phyloP scores from a whole-genome alignment of 495 filamentous ascomycete genomes.

The Penicillium macrosclerotiorum region DNA sequence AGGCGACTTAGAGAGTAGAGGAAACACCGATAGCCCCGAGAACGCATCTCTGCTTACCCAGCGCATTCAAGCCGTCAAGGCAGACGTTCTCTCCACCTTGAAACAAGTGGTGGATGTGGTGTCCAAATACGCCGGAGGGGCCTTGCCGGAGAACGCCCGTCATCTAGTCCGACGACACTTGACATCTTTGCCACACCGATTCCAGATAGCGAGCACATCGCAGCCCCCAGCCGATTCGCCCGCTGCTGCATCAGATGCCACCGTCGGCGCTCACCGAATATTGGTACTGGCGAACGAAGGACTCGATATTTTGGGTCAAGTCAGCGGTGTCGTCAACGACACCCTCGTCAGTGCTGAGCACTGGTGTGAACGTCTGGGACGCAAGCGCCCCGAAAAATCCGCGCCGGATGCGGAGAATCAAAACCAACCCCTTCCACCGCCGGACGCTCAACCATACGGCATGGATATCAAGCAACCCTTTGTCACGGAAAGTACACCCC shows the following conservation, averaged over 20 bases:
- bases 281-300: conserved; percentile 82
- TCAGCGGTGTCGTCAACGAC: conserved; percentile 75
- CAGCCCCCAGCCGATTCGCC: conserved; percentile 39
- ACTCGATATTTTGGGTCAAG: conserved; percentile 84
- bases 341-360: conserved; percentile 82
- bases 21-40: conserved; percentile 17
- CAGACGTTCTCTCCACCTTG: conserved; percentile 72
- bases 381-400: conserved; percentile 38
- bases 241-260: conserved; percentile 38
- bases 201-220: conserved; percentile 54
- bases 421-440: conserved; percentile 13
- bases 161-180: conserved; percentile 76
- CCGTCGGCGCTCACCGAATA: conserved; percentile 61
- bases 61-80: conserved; percentile 67
- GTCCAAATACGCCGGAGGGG: conserved; percentile 78
- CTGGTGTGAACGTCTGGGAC: conserved; percentile 77
- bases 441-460: conserved; percentile 18
- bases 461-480: conserved; percentile 39
- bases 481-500: conserved; percentile 20
- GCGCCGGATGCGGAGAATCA: conserved; percentile 27
- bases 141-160: conserved; percentile 79
- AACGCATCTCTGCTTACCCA: conserved; percentile 46
- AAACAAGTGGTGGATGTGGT: conserved; percentile 75
- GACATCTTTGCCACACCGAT: conserved; percentile 73
- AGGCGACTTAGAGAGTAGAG: conserved; percentile 19